Percentiles rank a stretch among this genome's conserved stretches.
phyloP scores from a whole-genome alignment of 495 filamentous ascomycete species.

The Aspergillus biplanus region DNA sequence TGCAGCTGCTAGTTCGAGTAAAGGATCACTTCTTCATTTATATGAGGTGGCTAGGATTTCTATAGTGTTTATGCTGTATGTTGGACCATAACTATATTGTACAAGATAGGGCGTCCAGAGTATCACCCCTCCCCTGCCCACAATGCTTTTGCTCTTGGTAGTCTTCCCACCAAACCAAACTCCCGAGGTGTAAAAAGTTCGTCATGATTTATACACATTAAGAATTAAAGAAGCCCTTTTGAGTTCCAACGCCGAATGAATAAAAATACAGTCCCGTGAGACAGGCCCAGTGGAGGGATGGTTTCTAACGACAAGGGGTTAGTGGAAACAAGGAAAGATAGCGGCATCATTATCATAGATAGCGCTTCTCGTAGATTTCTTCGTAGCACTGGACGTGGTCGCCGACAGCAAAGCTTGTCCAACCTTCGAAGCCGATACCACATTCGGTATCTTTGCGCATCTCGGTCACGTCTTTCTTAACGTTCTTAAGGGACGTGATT shows the following conservation, averaged over 20 bases:
- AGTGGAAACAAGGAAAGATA: constrained; percentile 23
- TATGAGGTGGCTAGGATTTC: background rate
- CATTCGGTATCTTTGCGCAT: constrained; percentile 93
- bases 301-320: constrained; percentile 1
- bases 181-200: too few relatives aligned
- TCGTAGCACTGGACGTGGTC: constrained; percentile 89
- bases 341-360: constrained; percentile 33
- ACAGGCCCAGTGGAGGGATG: background rate
- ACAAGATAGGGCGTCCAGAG: too few relatives aligned
- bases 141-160: too few relatives aligned
- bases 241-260: too few relatives aligned
- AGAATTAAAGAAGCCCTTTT: too few relatives aligned
- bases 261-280: too few relatives aligned
- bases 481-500: constrained; percentile 80
- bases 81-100: too few relatives aligned
- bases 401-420: constrained; percentile 75
- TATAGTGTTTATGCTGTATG: too few relatives aligned
- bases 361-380: constrained; percentile 72
- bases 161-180: too few relatives aligned
- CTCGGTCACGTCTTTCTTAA: constrained; percentile 86
- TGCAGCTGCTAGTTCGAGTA: background rate
- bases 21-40: background rate
- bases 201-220: too few relatives aligned
- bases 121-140: too few relatives aligned
- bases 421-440: constrained; percentile 82